phyloP scores from a whole-genome alignment of 768 basidiomycete genomes.

The Artomyces pyxidatus region DNA sequence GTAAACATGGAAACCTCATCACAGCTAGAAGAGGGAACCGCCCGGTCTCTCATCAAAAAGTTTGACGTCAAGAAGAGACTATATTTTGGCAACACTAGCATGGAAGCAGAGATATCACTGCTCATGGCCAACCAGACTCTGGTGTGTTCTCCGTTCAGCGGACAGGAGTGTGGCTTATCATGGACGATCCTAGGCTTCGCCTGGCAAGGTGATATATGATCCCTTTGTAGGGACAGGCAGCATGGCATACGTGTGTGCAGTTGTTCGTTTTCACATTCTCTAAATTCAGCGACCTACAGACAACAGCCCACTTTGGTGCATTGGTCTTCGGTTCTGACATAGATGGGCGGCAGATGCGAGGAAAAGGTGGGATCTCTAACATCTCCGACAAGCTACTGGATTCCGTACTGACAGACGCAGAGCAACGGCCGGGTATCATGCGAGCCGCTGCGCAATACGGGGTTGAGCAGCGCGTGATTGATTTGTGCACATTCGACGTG shows the following conservation, averaged over 20 bases:
- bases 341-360: slow-evolving; percentile 94
- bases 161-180: not conserved
- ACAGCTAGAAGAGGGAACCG: slow-evolving; percentile 55
- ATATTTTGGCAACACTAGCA: slow-evolving; percentile 94
- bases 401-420: slow-evolving; percentile 16
- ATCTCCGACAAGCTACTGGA: no score
- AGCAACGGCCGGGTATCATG: slow-evolving; percentile 56
- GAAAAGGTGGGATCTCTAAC: slow-evolving; percentile 84
- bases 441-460: slow-evolving; percentile 84
- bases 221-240: slow-evolving; percentile 94
- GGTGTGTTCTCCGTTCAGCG: slow-evolving; percentile 31
- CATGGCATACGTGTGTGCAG: slow-evolving; percentile 65
- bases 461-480: slow-evolving; percentile 61
- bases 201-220: slow-evolving; percentile 91
- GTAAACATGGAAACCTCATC: slow-evolving; percentile 4
- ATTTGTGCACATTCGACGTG: slow-evolving; percentile 89
- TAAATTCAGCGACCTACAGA: slow-evolving; percentile 34
- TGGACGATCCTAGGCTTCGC: slow-evolving; percentile 48
- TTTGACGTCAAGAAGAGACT: slow-evolving; percentile 86
- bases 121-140: slow-evolving; percentile 96
- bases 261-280: not conserved
- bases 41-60: slow-evolving; percentile 54
- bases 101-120: slow-evolving; percentile 94
- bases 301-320: slow-evolving; percentile 83
- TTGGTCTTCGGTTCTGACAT: slow-evolving; percentile 89